Base-by-base conservation (phyloP, 2,329 filamentous ascomycete genomes). In the Fusarium xylarioides region DNA sequence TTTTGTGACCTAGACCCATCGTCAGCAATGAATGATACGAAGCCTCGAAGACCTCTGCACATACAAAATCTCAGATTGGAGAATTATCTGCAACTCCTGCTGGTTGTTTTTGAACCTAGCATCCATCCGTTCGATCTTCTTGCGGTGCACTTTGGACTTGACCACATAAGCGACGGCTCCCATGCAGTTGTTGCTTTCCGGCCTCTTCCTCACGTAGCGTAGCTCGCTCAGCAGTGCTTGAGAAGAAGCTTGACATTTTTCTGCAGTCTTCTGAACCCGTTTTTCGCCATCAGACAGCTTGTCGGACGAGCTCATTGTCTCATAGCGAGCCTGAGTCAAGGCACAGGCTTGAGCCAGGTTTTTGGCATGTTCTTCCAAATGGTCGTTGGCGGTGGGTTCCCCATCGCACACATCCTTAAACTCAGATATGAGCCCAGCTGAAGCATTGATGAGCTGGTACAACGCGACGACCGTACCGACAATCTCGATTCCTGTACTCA, bases 381-480 rank as follows among this genome's bases (percentile, higher is more conserved):
- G 34, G 9, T 53, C 19, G 9, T 53, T 9, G 6, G n/a, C 6
- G 2, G 65, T 66, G 6, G 43, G 47, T 11, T 55, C 50, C 5
- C 65, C 71, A 34, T 70, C 21, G 11, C 52, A 66, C 2, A 70
- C 44, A 5, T 50, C 52, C 34, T 43, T 62, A 7, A 49, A 67
- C 11, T 35, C 23, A 14, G 18, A n/a, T 14, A 63, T 35, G 2
- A 60, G 9, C 7, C 37, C 43, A 5, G 10, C 7, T 5, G 68
- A 43, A 10, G 60, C 59, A 2, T 62, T 53, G 18, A 71, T 66
- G 11, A 68, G 28, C 44, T 69, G 62, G 14, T 70, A 54, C 0
- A 70, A 11, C 3, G 66, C 66, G n/a, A 49, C 54, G 5, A 63
- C 32, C 1, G 60, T 55, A 8, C 69, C 50, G 1, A 67, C 6